These are phyloP conservation scores for Iberis pinnata DNA, from an alignment of 345 rosid species.

Conservation along the genomic window DNA sequence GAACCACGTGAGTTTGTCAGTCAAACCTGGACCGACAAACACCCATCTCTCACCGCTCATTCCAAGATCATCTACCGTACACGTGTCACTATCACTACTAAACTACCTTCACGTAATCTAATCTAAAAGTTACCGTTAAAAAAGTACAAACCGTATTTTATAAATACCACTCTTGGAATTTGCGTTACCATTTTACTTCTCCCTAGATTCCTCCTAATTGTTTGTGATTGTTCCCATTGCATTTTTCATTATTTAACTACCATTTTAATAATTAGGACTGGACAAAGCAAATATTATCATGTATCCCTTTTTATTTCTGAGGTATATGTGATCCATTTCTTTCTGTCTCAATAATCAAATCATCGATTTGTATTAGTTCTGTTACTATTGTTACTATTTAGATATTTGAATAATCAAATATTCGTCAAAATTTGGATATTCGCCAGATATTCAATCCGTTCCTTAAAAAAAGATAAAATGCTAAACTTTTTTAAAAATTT, in stretches of 20 bases:
- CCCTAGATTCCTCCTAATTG: conserved; percentile 34
- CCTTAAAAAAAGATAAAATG: too few relatives aligned
- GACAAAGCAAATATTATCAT: too few relatives aligned
- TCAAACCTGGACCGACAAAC: conserved; percentile 30
- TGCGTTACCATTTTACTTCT: conserved; percentile 14
- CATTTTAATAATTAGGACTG: background rate
- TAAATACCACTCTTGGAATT: conserved; percentile 21
- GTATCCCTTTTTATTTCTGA: conserved; percentile 5
- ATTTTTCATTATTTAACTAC: conserved; percentile 1
- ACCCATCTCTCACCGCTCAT: conserved; percentile 28
- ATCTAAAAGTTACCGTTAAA: conserved; percentile 31
- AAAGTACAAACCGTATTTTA: conserved; percentile 29
- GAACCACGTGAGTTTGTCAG: conserved; percentile 37
- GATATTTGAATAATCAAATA: too few relatives aligned
- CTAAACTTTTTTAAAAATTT: too few relatives aligned
- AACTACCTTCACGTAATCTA: conserved; percentile 3
- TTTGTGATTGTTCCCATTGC: conserved; percentile 30
- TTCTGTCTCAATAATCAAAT: too few relatives aligned
- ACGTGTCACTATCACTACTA: conserved; percentile 2
- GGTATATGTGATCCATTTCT: too few relatives aligned
- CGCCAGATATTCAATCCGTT: too few relatives aligned
- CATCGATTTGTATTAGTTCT: too few relatives aligned
- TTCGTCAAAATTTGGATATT: too few relatives aligned
- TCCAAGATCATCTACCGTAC: conserved; percentile 19
- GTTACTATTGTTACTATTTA: too few relatives aligned